Base-by-base conservation (phyloP, 208 protist genomes). In the Wallacemonas rigidus region DNA sequence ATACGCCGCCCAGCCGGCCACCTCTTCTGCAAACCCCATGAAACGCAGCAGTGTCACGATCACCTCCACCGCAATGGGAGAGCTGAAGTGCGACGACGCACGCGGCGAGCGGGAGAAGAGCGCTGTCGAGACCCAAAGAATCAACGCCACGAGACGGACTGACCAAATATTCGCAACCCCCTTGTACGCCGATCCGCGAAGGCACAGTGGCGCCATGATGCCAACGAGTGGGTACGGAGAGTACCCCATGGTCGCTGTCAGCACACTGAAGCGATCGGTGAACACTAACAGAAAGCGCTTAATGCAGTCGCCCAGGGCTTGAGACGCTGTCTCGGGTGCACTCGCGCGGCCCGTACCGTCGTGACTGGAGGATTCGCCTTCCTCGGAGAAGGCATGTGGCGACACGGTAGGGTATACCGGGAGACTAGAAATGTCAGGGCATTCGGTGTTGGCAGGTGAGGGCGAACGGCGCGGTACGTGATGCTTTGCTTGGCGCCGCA, bases 51-150 rank as follows among this genome's bases (percentile, higher is more conserved):
- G 41, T 35, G 60, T 62, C n/a, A 78, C 63, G 7, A 81, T 51
- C 14, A 71, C 77, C 62, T 85, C 75, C 51, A 85, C 41, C 43
- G 67, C 56, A 47, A 83, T 83, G 17, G 79, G 79, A 60, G 74
- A 83, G 57, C 61, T 75, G 4, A 67, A 65, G 45, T 65, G 63
- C 12, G 73, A 36, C 61, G 73, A 26, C 15, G 44, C 15, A 17
- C 60, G 60, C 60, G 60, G 38, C 7, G 38, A 51, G 12, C 43
- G 7, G 41, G 60, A 26, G 40, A 65, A 65, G 38, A 65, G n/a
- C 5, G 36, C 41, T 41, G 43, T 50, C 11, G 60, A 38, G 43
- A 65, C 5, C 41, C 60, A 65, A 4, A 65, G 17, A 4, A 51
- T 48, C 8, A 65, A 11, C 7, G 50, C 43, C 14, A 41, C 50